phyloP scores from a whole-genome alignment of 2,329 filamentous ascomycete genomes.

The Domatiomyces catenatus region DNA sequence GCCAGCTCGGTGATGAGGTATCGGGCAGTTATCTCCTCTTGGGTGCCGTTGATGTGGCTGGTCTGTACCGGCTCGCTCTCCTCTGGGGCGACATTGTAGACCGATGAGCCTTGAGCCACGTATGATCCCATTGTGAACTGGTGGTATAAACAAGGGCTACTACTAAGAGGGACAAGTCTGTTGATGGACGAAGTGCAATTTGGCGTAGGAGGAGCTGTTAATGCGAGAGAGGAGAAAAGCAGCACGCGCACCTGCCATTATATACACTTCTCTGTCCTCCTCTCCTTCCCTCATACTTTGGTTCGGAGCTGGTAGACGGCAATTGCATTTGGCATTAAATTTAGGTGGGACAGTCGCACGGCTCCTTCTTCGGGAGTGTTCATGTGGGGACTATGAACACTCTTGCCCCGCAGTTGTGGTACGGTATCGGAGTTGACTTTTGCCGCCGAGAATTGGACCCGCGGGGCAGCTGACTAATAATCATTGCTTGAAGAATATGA shows the following conservation, averaged over 20 bases:
- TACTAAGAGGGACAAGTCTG: background rate
- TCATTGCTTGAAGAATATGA: background rate
- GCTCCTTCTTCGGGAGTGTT: background rate
- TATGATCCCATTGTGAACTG: background rate
- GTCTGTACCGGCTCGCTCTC: slow-evolving; percentile 15
- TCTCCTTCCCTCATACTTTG: background rate
- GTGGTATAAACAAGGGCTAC: background rate
- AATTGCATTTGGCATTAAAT: background rate
- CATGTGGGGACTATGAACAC: background rate
- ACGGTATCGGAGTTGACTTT: background rate
- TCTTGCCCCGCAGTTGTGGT: background rate
- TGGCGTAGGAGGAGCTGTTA: background rate
- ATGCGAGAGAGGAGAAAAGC: background rate
- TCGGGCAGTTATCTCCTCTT: slow-evolving; percentile 29
- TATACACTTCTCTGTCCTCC: background rate
- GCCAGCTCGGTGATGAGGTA: slow-evolving; percentile 36
- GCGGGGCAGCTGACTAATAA: background rate
- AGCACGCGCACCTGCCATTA: background rate
- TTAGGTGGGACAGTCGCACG: background rate
- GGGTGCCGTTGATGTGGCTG: slow-evolving; percentile 31
- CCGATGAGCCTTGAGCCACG: background rate
- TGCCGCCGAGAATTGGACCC: background rate
- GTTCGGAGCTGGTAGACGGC: background rate
- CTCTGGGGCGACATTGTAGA: slow-evolving; percentile 17
- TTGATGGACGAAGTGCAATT: background rate